A percentile compares a stretch with the other conserved stretches of the same genome.
phyloP scores from a whole-genome alignment of 2,329 filamentous ascomycete genomes.

The Capronia epimyces region DNA sequence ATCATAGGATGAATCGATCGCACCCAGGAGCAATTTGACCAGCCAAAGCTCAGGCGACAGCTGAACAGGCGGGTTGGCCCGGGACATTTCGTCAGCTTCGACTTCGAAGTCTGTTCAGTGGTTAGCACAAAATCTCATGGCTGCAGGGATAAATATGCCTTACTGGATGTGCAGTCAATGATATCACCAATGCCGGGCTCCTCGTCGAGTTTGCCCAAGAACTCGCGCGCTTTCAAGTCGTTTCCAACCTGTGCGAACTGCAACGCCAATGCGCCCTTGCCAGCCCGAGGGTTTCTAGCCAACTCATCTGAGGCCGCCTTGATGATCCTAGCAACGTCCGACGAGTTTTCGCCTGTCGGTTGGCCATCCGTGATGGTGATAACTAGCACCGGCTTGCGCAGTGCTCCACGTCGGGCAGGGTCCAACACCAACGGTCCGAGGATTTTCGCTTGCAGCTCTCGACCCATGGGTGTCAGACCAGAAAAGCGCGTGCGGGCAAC shows the following conservation, averaged over 20 bases:
- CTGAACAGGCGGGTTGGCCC: constrained; percentile 56
- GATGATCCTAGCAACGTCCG: constrained; percentile 55
- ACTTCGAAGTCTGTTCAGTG: constrained; percentile 56
- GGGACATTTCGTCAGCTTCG: constrained; percentile 61
- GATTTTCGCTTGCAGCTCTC: constrained; percentile 57
- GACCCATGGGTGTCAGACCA: constrained; percentile 63
- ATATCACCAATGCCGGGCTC: constrained; percentile 57
- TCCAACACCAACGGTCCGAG: constrained; percentile 55
- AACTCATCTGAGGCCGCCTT: constrained; percentile 50
- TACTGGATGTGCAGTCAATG: constrained; percentile 64
- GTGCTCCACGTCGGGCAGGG: constrained; percentile 48
- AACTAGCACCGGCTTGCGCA: constrained; percentile 60
- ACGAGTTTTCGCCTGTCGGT: constrained; percentile 57
- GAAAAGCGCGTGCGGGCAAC: constrained; percentile 57
- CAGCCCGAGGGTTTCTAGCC: constrained; percentile 46
- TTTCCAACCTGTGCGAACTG: constrained; percentile 67
- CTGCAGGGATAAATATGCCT: not conserved
- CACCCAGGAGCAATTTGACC: constrained; percentile 62
- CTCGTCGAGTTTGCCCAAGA: constrained; percentile 59
- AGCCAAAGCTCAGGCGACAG: constrained; percentile 62
- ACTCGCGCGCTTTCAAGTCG: constrained; percentile 59
- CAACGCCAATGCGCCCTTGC: constrained; percentile 57
- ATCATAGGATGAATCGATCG: constrained; percentile 62
- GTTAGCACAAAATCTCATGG: constrained; percentile 6
- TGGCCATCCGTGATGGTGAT: constrained; percentile 63